Percentiles rank a stretch among this genome's conserved stretches.
These are phyloP conservation scores for Trichophyton benhamiae DNA, from an alignment of 2,329 filamentous ascomycete species.

Conservation along the genomic window DNA sequence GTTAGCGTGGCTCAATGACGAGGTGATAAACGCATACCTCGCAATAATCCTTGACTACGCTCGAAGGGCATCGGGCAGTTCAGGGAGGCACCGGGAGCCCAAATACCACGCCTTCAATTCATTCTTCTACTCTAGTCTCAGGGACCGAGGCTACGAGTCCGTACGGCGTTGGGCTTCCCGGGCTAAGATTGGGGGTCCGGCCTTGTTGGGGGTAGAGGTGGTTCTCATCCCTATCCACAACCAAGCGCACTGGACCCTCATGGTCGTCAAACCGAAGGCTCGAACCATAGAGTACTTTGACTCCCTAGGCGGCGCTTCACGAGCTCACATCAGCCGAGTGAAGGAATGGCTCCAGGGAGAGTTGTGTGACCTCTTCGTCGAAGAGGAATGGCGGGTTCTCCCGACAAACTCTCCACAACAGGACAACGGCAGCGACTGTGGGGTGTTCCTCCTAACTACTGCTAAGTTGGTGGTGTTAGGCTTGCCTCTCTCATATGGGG, in stretches of 20 bases:
- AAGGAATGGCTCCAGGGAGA: constrained; percentile 34
- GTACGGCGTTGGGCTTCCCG: constrained; percentile 34
- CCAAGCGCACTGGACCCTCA: constrained; percentile 37
- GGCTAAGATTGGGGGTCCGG: constrained; percentile 36
- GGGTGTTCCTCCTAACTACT: constrained; percentile 39
- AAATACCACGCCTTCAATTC: constrained; percentile 34
- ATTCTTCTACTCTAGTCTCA: constrained; percentile 35
- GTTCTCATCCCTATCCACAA: constrained; percentile 39
- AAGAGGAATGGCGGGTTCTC: constrained; percentile 34
- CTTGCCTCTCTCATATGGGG: constrained; percentile 31
- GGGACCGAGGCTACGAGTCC: constrained; percentile 29
- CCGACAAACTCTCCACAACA: constrained; percentile 33
- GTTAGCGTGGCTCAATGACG: constrained; percentile 35
- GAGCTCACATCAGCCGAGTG: constrained; percentile 23
- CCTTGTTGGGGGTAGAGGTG: constrained; percentile 34
- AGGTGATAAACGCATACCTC: constrained; percentile 36
- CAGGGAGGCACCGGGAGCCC: constrained; percentile 24
- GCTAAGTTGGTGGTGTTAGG: constrained; percentile 37
- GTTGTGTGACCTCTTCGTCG: constrained; percentile 28
- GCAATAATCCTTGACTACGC: constrained; percentile 30
- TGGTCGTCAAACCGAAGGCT: constrained; percentile 33
- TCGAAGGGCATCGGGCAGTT: constrained; percentile 23
- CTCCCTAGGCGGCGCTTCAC: constrained; percentile 28
- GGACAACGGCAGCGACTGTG: constrained; percentile 38
- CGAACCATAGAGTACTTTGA: constrained; percentile 39